Evolutionary conservation across 257 asterid genomes (phyloP), one percentile per base, ranked within the genome.

Genomic region (Jacaranda copaia): DNA sequence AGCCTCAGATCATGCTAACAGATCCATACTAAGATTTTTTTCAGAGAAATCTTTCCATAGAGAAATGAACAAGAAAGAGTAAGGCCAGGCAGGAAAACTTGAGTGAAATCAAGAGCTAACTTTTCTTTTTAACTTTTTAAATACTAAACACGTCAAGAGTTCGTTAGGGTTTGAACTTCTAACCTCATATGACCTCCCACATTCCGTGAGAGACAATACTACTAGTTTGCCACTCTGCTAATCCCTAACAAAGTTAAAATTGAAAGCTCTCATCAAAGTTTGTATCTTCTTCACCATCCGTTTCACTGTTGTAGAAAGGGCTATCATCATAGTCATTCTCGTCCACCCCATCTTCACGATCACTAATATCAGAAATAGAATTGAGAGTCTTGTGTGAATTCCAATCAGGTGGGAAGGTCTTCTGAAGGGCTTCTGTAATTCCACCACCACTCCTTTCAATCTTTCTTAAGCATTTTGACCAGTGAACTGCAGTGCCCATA

Each of bases 401-500:
- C 99, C 99, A 96, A 68, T 96, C 99, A 0, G 99, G 98, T 3
- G 99, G 99, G 82, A 96, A 96, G 0, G 96, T 93, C 86, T 83
- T 96, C 84, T 96, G 99, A 68, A 96, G 92, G 81, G 96, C 92
- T 81, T 96, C 97, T 0, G 98, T 96, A 32, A 96, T 84, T 70
- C 68, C 81, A 4, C 98, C 99, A 13, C 99, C 99, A 0, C 88
- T 77, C 60, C 90, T 75, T 72, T 96, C 99, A 16, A 96, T 93
- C 85, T 90, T 91, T 57, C 88, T 89, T 60, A 96, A 68, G 85
- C 97, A 89, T 84, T 74, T 91, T 0, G 96, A 93, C 99, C 99
- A 96, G 83, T 91, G 97, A 77, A 96, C 98, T 0, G 99, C 99
- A 4, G 99, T 96, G 43, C 97, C 98, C 98, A 96, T 93, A 64